Percentiles rank a stretch among this genome's conserved stretches.
phyloP scores from a whole-genome alignment of 352 stramenopile species.

The Aphanomyces astaci region DNA sequence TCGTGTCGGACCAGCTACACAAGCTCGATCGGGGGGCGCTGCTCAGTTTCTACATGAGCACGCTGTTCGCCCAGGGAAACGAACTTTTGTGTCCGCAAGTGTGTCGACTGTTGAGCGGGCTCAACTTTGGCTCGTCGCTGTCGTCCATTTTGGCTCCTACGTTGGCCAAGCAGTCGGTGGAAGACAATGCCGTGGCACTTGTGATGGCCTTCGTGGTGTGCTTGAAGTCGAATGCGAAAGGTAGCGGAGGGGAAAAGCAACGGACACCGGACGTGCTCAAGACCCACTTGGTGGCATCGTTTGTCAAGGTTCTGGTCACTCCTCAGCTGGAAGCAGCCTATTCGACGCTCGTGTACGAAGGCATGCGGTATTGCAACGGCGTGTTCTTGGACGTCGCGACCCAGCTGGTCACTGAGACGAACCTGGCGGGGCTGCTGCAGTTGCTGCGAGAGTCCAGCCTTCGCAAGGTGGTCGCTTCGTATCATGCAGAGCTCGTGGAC shows the following conservation, averaged over 20 bases:
- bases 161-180: constrained; percentile 5
- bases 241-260: not conserved
- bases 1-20: constrained; percentile 45
- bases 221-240: constrained; percentile 1
- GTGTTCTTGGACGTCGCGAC: not conserved
- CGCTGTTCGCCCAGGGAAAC: constrained; percentile 36
- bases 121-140: constrained; percentile 62
- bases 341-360: constrained; percentile 1
- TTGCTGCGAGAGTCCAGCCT: not conserved
- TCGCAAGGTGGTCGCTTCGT: not conserved
- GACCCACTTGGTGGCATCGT: not conserved
- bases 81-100: constrained; percentile 52
- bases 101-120: constrained; percentile 44
- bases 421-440: not conserved
- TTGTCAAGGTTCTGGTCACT: not conserved
- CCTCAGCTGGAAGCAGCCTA: not conserved
- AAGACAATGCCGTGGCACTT: not conserved
- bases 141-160: constrained; percentile 54
- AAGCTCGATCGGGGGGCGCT: constrained; percentile 62
- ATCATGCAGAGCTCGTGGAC: not conserved
- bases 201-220: constrained; percentile 11
- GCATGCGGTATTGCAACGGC: constrained; percentile 14
- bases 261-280: not conserved
- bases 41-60: constrained; percentile 75
- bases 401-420: not conserved